Base-by-base conservation (phyloP, 1,139 yeast species). In the Geotrichum aggregatum region DNA sequence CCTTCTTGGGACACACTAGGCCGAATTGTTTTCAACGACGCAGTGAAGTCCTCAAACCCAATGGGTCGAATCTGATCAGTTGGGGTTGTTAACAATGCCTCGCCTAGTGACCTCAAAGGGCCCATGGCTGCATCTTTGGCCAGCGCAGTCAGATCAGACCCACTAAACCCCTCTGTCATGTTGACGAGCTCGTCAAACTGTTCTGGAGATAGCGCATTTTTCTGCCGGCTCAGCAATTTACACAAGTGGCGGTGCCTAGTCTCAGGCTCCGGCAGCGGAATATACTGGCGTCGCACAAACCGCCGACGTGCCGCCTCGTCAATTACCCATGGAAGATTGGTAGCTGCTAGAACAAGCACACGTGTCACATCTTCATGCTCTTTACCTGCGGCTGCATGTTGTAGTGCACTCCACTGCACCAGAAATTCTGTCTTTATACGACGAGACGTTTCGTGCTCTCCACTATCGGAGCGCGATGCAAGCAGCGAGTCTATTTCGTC, bases 71-170 rank as follows among this genome's bases (percentile, higher is more conserved):
- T 91, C 58, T 83, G 84, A 51, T 87, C 95, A 21, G 92, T 84
- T 5, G 92, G 87, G 0, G 97, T 91, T 59, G 82, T 79, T 56
- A 94, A 73, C 56, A 94, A 75, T 52, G 87, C 83, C 58, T 92
- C 98, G 2, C 98, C 98, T 33, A 92, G 74, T 31, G 91, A 84
- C 59, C 98, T 75, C 52, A 94, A 72, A 1, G 98, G 98, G 0
- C 98, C 97, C 97, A 92, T 91, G 1, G 98, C 98, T 1, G 97
- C 95, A 68, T 92, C 98, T 67, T 92, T 92, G 1, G 98, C 96
- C 59, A 92, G 72, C 0, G 98, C 96, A 0, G 98, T 92, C 46
- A 92, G 80, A 69, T 92, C 98, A 60, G 95, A 84, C 2, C 98
- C 98, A 49, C 96, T 84, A 67, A 84, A 89, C 1, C 95, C 95